phyloP scores from a whole-genome alignment of 371 early-diverging fungal species.

The Mucor sp. region DNA sequence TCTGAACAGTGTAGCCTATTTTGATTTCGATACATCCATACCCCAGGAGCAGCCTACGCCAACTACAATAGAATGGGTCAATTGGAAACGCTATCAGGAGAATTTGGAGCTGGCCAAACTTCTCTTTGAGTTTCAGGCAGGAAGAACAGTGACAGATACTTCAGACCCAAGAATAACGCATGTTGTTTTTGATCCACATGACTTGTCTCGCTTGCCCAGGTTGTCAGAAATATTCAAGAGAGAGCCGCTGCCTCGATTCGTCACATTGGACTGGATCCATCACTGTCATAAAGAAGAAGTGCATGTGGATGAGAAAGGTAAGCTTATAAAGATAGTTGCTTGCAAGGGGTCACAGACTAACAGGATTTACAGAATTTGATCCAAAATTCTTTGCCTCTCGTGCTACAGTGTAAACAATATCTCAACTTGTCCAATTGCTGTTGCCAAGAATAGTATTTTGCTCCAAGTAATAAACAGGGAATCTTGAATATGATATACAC shows the following conservation, averaged over 20 bases:
- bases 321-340: not conserved
- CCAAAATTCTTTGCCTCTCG: not conserved
- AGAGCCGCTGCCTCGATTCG: slow-evolving; percentile 27
- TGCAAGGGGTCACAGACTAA: not conserved
- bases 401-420: not conserved
- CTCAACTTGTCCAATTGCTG: too few relatives aligned
- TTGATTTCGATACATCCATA: slow-evolving; percentile 20
- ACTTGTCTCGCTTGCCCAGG: slow-evolving; percentile 14
- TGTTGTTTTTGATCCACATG: slow-evolving; percentile 29
- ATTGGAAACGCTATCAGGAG: slow-evolving; percentile 21
- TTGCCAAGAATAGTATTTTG: too few relatives aligned
- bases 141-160: not conserved
- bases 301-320: not conserved
- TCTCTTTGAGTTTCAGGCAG: slow-evolving; percentile 31
- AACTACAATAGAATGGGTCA: slow-evolving; percentile 20
- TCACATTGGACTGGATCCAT: slow-evolving; percentile 20
- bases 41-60: not conserved
- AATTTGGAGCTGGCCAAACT: slow-evolving; percentile 8
- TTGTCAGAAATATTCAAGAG: slow-evolving; percentile 19
- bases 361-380: not conserved
- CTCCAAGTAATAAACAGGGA: too few relatives aligned
- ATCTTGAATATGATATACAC: too few relatives aligned
- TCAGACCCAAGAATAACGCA: slow-evolving; percentile 31
- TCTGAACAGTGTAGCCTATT: slow-evolving; percentile 24
- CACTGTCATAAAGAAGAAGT: not conserved